Conservation (phyloP, 1,139 yeast species). For the Magnusiomyces tetraspermus region DNA sequence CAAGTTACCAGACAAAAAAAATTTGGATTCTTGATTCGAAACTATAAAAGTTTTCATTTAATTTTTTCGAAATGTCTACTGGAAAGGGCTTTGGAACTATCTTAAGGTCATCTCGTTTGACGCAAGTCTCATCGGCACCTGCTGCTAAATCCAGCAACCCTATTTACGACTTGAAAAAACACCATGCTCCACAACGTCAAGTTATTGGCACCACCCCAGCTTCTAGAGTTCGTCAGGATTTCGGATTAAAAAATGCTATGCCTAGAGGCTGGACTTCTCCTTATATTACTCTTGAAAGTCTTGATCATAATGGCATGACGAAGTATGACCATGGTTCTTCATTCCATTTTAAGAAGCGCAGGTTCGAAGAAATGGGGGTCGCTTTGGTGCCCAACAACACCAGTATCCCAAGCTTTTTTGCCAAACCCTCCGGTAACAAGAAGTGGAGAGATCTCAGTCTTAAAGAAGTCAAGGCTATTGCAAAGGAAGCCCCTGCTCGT, state of each 20-base stretch:
- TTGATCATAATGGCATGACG: slow-evolving; percentile 46
- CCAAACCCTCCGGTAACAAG: not conserved
- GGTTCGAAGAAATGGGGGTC: slow-evolving; percentile 46
- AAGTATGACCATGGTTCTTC: slow-evolving; percentile 44
- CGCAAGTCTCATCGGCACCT: not conserved
- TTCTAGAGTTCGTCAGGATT: slow-evolving; percentile 47
- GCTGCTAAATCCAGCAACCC: not conserved
- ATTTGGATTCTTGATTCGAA: not conserved
- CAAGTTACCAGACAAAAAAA: not conserved
- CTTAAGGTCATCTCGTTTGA: not conserved
- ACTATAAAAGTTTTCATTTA: not conserved
- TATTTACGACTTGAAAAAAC: not conserved
- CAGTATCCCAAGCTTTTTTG: slow-evolving; percentile 16
- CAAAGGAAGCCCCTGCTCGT: slow-evolving; percentile 1
- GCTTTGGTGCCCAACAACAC: slow-evolving; percentile 28
- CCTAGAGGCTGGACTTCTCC: slow-evolving; percentile 43
- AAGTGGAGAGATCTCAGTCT: slow-evolving; percentile 7
- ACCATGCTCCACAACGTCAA: slow-evolving; percentile 43
- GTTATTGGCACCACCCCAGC: slow-evolving; percentile 49
- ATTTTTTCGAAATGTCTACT: not conserved
- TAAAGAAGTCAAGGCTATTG: slow-evolving; percentile 6
- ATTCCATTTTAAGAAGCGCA: slow-evolving; percentile 39
- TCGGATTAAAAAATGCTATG: slow-evolving; percentile 53
- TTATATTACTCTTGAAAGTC: slow-evolving; percentile 41
- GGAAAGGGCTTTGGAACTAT: not conserved